Evolutionary conservation across 139 green algal species (phyloP).

Genomic region (Chlamydomonas sphaeroides): DNA sequence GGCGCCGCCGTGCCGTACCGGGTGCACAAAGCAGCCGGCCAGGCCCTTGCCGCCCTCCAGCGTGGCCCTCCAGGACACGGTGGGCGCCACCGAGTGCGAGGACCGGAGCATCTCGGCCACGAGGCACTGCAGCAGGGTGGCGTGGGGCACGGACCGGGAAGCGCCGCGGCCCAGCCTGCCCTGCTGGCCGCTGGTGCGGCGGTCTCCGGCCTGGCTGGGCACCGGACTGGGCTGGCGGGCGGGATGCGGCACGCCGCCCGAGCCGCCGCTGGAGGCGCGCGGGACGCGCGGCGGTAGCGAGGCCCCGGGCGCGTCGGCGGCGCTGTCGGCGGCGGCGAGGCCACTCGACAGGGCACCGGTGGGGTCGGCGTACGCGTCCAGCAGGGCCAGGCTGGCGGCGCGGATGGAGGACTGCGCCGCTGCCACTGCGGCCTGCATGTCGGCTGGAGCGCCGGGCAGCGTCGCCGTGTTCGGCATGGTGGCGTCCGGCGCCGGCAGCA

Average conservation of each 20-base stretch:
- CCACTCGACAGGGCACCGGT: constrained; percentile 22
- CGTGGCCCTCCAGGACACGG: constrained; percentile 20
- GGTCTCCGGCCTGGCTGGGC: too few species aligned
- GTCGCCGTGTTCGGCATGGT: not conserved
- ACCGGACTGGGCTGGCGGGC: too few species aligned
- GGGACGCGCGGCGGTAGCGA: too few species aligned
- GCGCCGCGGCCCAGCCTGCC: not conserved
- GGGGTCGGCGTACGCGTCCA: constrained; percentile 33
- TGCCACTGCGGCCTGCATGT: not conserved
- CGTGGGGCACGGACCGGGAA: not conserved
- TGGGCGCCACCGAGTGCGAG: constrained; percentile 6
- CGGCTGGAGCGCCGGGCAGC: too few species aligned
- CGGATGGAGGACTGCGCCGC: constrained; percentile 1
- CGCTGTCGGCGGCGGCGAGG: not conserved
- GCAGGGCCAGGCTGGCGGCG: not conserved
- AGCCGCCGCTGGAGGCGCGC: too few species aligned
- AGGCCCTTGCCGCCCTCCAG: constrained; percentile 28
- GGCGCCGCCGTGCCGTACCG: constrained; percentile 14
- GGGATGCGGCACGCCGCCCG: too few species aligned
- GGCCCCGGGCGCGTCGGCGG: not conserved
- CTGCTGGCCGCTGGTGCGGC: not conserved
- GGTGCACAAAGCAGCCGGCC: constrained; percentile 33
- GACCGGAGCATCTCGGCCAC: constrained; percentile 26
- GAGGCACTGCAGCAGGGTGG: constrained; percentile 40
- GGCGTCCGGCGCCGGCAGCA: not conserved